A percentile compares a stretch with the other conserved stretches of the same genome.
These are phyloP conservation scores for Talaromyces stipitatus DNA, from an alignment of 495 filamentous ascomycete species.

Conservation along the genomic window DNA sequence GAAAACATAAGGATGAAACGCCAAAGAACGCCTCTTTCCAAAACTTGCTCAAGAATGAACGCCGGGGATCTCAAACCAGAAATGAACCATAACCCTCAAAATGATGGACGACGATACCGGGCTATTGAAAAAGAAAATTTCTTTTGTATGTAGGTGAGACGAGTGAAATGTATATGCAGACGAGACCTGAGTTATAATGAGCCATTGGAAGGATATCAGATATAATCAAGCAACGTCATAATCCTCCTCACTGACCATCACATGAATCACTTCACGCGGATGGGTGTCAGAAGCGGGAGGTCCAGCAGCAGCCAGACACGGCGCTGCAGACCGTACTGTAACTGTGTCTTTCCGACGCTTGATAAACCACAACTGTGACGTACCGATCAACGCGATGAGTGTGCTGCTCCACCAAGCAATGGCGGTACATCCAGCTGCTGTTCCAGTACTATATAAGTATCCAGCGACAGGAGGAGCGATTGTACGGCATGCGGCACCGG, in stretches of 20 bases:
- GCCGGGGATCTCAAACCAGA: too few species aligned
- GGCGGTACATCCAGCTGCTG: slow-evolving; percentile 59
- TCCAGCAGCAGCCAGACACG: slow-evolving; percentile 15
- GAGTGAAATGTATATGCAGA: not conserved
- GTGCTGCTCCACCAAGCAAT: slow-evolving; percentile 73
- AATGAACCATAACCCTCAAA: too few species aligned
- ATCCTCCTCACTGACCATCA: slow-evolving; percentile 15
- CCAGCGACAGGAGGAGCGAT: slow-evolving; percentile 70
- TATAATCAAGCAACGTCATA: not conserved
- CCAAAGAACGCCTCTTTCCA: too few species aligned
- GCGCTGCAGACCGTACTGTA: slow-evolving; percentile 24
- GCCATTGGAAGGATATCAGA: not conserved
- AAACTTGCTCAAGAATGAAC: too few species aligned
- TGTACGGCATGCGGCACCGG: slow-evolving; percentile 69
- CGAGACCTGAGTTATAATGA: not conserved
- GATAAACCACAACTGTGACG: slow-evolving; percentile 61
- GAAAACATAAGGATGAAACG: not conserved
- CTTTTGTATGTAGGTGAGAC: not conserved
- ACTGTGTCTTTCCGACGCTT: slow-evolving; percentile 39
- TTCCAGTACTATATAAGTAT: slow-evolving; percentile 62
- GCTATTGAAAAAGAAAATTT: not conserved
- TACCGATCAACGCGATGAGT: slow-evolving; percentile 60
- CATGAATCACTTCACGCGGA: slow-evolving; percentile 24
- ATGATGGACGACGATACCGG: too few species aligned
- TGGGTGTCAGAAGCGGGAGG: slow-evolving; percentile 17